phyloP scores from a whole-genome alignment of 345 rosid species.

The Pseudoturritis turrita region DNA sequence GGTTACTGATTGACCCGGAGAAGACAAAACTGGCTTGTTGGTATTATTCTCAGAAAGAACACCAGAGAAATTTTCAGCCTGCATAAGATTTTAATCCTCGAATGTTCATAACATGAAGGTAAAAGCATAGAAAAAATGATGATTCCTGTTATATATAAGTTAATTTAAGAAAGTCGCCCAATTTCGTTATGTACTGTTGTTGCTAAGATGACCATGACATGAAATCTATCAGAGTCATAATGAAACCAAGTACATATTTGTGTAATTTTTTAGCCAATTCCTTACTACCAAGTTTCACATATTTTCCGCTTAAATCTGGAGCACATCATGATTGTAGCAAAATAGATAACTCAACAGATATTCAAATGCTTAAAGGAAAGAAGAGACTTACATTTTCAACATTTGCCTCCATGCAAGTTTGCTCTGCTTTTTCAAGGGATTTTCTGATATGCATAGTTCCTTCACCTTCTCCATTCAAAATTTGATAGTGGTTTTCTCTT shows the following conservation, averaged over 20 bases:
- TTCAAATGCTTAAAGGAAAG: background rate
- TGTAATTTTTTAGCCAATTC: background rate
- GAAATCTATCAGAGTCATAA: background rate
- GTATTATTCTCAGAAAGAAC: constrained; percentile 56
- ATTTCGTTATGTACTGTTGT: background rate
- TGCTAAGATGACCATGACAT: background rate
- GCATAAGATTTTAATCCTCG: background rate
- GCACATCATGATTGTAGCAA: background rate
- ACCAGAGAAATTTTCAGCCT: constrained; percentile 50
- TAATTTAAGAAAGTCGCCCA: background rate
- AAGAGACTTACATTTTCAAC: constrained; percentile 40
- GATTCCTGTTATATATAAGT: background rate
- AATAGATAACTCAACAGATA: background rate
- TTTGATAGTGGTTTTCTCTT: constrained; percentile 47
- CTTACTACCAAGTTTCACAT: background rate
- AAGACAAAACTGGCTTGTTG: constrained; percentile 42
- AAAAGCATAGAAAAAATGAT: background rate
- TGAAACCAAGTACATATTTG: background rate
- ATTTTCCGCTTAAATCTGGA: background rate
- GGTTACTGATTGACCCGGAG: constrained; percentile 51
- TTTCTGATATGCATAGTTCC: constrained; percentile 25
- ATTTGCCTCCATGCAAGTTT: constrained; percentile 29
- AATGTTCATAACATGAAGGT: background rate
- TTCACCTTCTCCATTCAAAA: constrained; percentile 24
- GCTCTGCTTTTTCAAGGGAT: constrained; percentile 28